These are phyloP conservation scores for Vitis riparia DNA, from an alignment of 164 flowering plant genomes.

Conservation along the genomic window DNA sequence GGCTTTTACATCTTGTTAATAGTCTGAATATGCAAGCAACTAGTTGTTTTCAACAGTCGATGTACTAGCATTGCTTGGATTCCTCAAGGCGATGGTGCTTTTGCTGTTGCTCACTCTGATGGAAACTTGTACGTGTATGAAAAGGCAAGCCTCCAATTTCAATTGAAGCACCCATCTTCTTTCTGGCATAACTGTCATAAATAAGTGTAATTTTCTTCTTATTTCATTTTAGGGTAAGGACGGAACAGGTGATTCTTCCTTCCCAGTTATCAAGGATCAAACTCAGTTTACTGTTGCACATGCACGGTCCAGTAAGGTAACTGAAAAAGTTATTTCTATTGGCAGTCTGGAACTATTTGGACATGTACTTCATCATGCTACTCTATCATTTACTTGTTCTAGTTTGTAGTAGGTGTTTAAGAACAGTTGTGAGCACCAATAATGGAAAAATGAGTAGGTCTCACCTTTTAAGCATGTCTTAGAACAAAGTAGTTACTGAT, in stretches of 20 bases:
- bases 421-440: too few species aligned
- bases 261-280: slow-evolving; percentile 87
- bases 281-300: slow-evolving; percentile 91
- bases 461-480: too few species aligned
- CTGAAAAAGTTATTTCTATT: too few species aligned
- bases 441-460: too few species aligned
- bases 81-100: slow-evolving; percentile 88
- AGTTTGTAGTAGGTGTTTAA: too few species aligned
- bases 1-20: too few species aligned
- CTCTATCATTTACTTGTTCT: too few species aligned
- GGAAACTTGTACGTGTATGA: slow-evolving; percentile 95
- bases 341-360: too few species aligned
- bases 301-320: slow-evolving; percentile 88
- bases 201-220: slow-evolving; percentile 1
- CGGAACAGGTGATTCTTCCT: slow-evolving; percentile 84
- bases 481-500: too few species aligned
- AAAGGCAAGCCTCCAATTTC: slow-evolving; percentile 55
- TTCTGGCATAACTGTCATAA: not conserved
- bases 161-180: not conserved
- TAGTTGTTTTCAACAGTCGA: slow-evolving; percentile 59
- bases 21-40: not conserved
- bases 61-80: slow-evolving; percentile 93
- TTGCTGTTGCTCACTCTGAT: slow-evolving; percentile 94
- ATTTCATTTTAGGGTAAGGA: slow-evolving; percentile 65
- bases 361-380: too few species aligned